Percentiles rank a stretch among this genome's conserved stretches.
Conservation (phyloP, 495 filamentous ascomycete species). For the Penicillium soppii region DNA sequence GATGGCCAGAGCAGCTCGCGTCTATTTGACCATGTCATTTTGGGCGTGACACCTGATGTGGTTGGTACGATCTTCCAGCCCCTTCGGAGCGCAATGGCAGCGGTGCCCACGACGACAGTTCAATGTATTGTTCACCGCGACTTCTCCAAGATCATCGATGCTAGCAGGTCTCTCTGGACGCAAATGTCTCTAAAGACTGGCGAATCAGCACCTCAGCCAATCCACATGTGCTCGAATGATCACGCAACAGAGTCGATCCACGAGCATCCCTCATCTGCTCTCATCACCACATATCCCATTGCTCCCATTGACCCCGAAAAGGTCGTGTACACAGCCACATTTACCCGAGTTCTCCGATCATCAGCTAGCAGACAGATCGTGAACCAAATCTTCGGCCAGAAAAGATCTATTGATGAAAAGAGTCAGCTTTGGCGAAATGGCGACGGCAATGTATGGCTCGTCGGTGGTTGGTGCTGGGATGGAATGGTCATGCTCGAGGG, state of each 20-base stretch:
- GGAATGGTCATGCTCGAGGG: constrained; percentile 63
- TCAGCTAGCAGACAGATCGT: constrained; percentile 29
- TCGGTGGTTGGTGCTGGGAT: constrained; percentile 64
- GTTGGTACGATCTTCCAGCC: constrained; percentile 43
- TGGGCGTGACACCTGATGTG: constrained; percentile 48
- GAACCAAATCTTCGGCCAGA: constrained; percentile 33
- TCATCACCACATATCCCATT: constrained; percentile 36
- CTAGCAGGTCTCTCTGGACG: constrained; percentile 4
- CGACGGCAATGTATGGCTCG: constrained; percentile 48
- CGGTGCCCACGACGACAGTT: constrained; percentile 43
- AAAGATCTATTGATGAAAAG: neutral
- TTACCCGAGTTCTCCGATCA: constrained; percentile 35
- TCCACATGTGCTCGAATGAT: constrained; percentile 26
- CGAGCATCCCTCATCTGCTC: constrained; percentile 29
- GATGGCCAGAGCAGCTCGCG: neutral
- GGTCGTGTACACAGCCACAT: constrained; percentile 24
- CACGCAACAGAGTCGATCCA: constrained; percentile 35
- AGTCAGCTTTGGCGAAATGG: constrained; percentile 48
- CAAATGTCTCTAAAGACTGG: neutral
- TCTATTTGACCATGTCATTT: constrained; percentile 34
- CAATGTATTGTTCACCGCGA: constrained; percentile 48
- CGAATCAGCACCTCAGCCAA: constrained; percentile 15
- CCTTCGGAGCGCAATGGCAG: constrained; percentile 29
- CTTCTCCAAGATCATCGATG: constrained; percentile 11
- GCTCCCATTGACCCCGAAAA: constrained; percentile 28